Evolutionary conservation across 352 stramenopile genomes (phyloP).

Genomic region (Phytophthora cactorum): DNA sequence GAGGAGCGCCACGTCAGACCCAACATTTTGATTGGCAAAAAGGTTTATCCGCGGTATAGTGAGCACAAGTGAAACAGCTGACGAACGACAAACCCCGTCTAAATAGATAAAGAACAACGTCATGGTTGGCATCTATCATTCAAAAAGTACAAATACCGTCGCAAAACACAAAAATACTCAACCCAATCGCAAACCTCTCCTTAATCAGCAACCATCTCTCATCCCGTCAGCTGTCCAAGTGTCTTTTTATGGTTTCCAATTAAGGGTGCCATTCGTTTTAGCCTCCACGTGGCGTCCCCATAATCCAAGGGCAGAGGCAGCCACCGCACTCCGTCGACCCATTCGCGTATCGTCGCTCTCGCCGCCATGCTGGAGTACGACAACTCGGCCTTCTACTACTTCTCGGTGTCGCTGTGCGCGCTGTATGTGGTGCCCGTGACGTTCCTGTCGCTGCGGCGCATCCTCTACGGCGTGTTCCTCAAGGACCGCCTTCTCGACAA

Average conservation of each 20-base stretch:
- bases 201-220: neutral
- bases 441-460: constrained; percentile 84
- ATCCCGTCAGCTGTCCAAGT: neutral
- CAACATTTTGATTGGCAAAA: constrained; percentile 23
- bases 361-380: constrained; percentile 97
- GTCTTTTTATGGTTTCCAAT: neutral
- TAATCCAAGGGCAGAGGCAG: constrained; percentile 9
- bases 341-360: constrained; percentile 25
- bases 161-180: neutral
- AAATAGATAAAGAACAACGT: constrained; percentile 7
- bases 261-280: constrained; percentile 8
- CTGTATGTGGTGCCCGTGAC: constrained; percentile 97
- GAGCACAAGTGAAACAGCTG: constrained; percentile 22
- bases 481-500: constrained; percentile 90
- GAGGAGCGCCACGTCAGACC: constrained; percentile 33
- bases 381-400: constrained; percentile 99
- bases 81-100: constrained; percentile 12
- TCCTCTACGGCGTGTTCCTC: constrained; percentile 91
- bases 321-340: neutral
- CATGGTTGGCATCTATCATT: neutral
- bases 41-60: constrained; percentile 8
- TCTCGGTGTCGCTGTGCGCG: constrained; percentile 95
- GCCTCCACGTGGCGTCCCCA: constrained; percentile 35
- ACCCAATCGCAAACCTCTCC: neutral
- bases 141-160: neutral